phyloP scores from a whole-genome alignment of 2,329 filamentous ascomycete genomes.

The Paecilomyces fulvus region DNA sequence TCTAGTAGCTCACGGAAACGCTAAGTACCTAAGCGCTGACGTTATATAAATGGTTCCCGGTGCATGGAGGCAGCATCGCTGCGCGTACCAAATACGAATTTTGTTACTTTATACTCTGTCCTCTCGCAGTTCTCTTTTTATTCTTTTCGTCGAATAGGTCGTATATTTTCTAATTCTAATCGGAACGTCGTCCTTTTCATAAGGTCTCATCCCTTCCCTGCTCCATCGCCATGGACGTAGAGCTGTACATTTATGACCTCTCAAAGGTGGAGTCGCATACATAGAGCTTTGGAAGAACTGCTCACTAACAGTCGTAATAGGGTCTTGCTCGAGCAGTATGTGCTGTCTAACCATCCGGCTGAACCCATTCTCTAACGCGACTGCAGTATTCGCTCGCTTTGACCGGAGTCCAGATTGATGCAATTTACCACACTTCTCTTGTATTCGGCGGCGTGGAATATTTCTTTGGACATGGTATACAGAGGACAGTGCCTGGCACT shows the following conservation, averaged over 20 bases:
- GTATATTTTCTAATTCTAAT: background rate
- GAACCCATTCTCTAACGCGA: constrained; percentile 7
- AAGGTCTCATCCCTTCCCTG: background rate
- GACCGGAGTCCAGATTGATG: constrained; percentile 68
- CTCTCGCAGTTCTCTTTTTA: background rate
- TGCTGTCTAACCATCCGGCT: background rate
- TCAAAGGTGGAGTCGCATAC: constrained; percentile 41
- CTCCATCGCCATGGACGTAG: constrained; percentile 56
- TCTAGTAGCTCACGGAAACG: background rate
- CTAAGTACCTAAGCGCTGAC: background rate
- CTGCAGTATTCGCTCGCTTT: constrained; percentile 48
- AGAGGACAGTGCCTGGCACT: constrained; percentile 67
- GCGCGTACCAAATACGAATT: background rate
- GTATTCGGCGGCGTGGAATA: constrained; percentile 81
- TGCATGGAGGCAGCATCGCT: background rate
- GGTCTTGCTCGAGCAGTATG: constrained; percentile 47
- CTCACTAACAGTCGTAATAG: constrained; percentile 25
- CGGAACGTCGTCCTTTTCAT: background rate
- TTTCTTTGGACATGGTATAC: constrained; percentile 80
- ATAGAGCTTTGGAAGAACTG: constrained; percentile 2
- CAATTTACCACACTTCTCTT: constrained; percentile 90
- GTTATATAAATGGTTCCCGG: background rate
- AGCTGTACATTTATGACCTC: constrained; percentile 71
- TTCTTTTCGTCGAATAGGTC: background rate
- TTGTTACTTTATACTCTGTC: background rate